Conservation (phyloP, 1,284 basidiomycete genomes). For the Pyrrhoderma noxium region DNA sequence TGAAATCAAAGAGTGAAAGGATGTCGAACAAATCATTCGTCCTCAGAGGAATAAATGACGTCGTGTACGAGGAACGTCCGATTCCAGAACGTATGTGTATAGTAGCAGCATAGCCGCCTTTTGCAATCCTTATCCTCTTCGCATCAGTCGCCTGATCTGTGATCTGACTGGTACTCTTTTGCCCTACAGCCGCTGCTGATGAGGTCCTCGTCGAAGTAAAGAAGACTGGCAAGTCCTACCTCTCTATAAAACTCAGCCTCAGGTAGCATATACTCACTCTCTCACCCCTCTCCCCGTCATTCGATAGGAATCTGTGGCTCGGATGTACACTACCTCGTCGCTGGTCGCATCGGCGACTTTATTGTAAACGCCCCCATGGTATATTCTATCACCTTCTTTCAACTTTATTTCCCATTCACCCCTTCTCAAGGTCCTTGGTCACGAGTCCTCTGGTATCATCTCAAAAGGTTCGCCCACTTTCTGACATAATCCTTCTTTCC, state of each 20-base stretch:
- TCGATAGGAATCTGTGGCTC: slow-evolving; percentile 79
- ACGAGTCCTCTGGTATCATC: slow-evolving; percentile 51
- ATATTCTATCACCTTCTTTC: slow-evolving; percentile 10
- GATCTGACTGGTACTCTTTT: slow-evolving; percentile 3
- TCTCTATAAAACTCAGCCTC: background rate
- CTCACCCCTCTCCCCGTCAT: background rate
- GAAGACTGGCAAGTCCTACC: slow-evolving; percentile 66
- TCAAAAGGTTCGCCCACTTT: slow-evolving; percentile 24
- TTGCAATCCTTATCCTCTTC: slow-evolving; percentile 10
- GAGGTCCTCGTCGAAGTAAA: slow-evolving; percentile 89
- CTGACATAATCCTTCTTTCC: background rate
- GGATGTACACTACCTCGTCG: slow-evolving; percentile 76
- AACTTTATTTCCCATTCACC: slow-evolving; percentile 6
- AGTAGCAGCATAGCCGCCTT: too few species aligned
- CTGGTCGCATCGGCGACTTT: slow-evolving; percentile 76
- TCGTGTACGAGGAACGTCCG: slow-evolving; percentile 69
- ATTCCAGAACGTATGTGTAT: slow-evolving; percentile 59
- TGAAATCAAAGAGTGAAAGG: too few species aligned
- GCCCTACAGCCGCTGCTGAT: slow-evolving; percentile 50
- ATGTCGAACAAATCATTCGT: slow-evolving; percentile 51
- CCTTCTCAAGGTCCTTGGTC: slow-evolving; percentile 41
- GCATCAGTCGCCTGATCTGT: slow-evolving; percentile 2
- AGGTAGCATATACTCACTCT: background rate
- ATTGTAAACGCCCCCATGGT: slow-evolving; percentile 76
- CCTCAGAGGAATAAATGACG: slow-evolving; percentile 64